Base-by-base conservation (phyloP, 129 eudicot genomes). In the Artemisia tridentata region DNA sequence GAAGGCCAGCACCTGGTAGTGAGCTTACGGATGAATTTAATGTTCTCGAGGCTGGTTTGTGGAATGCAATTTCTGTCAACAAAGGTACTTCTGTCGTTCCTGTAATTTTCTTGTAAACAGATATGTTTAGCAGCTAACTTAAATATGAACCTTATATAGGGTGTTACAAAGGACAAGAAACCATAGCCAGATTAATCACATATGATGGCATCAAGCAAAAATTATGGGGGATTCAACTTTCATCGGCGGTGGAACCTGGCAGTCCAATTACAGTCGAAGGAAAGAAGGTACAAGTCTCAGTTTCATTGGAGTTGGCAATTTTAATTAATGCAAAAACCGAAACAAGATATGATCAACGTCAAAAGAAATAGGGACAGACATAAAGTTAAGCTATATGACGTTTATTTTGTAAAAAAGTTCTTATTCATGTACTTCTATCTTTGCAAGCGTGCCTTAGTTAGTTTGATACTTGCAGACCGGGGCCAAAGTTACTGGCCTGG, bases 121-220 rank as follows among this genome's bases (percentile, higher is more conserved):
- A 23, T 65, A 45, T 19, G 13, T 51, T 2, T 61, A 34, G 50
- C 13, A 43, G 2, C 67, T 17, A 51, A 74, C 19, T 19, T 51
- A 43, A 79, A 25, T 49, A 65, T 46, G 38, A 67, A 45, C 41
- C 59, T 31, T 57, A 20, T 19, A 27, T 74, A 91, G 97, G 97
- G 49, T 91, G 97, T 73, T 91, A 91, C 59, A 91, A 91, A 74
- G 97, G 97, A 71, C 97, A 88, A 75, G 97, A 91, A 68, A 91
- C 97, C 69, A 86, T 91, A 68, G 75, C 97, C 15, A 91, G 97
- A 86, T 88, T 91, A 20, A 74, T 91, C 75, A 88, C 97, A 21
- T 91, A 91, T 34, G 97, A 91, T 76, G 97, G 97, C 45, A 69
- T 91, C 61, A 91, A 91, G 78, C 97, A 91, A 64, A 88, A 72